Evolutionary conservation across 2,329 filamentous ascomycete species (phyloP), one percentile per base, ranked within the genome.

Genomic region (Ceratocystis eucalypticola): DNA sequence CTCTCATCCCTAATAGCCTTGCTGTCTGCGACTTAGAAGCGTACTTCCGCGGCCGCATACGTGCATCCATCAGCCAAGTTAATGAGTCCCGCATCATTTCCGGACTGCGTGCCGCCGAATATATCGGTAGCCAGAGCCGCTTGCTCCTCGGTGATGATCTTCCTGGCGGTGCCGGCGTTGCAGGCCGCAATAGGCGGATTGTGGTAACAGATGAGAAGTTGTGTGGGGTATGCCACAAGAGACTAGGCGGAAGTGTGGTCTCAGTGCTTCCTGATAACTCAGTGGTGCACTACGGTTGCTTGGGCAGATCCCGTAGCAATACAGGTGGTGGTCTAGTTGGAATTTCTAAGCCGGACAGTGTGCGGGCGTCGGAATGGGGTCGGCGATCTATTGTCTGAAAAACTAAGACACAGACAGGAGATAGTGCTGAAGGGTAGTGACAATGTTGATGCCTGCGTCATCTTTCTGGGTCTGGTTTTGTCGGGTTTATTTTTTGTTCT

Each of bases 41-140:
- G 15, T 99, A 99, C 76, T 97, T 99, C 80, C 85, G 87, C 46
- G 91, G 92, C 10, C 87, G 93, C 25, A 96, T 97, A 71, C 86
- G 94, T 22, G 86, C 87, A 10, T 91, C 91, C 64, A 96, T 91
- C 71, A 89, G 86, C 28, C 81, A 89, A 0, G 82, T 94, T 68
- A 93, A 92, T 71, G 87, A 94, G 75, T 85, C 87, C 41, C 84
- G 89, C 33, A 86, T 99, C 33, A 84, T 91, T 1, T 84, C 88
- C 1, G 86, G 86, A 1, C 77, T 99, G 70, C 82, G 90, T 57
- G 89, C 88, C 72, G 88, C 90, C 44, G 86, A 92, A 72, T 85
- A 90, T 28, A 85, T 93, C n/a, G 84, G 85, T 46, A 85, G 88
- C 5, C 89, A 96, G 70, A 84, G 87, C 5, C 79, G 82, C 37